Percentiles rank a stretch among this genome's conserved stretches.
phyloP scores from a whole-genome alignment of 2,329 filamentous ascomycete species.

The Parascedosporium putredinis region DNA sequence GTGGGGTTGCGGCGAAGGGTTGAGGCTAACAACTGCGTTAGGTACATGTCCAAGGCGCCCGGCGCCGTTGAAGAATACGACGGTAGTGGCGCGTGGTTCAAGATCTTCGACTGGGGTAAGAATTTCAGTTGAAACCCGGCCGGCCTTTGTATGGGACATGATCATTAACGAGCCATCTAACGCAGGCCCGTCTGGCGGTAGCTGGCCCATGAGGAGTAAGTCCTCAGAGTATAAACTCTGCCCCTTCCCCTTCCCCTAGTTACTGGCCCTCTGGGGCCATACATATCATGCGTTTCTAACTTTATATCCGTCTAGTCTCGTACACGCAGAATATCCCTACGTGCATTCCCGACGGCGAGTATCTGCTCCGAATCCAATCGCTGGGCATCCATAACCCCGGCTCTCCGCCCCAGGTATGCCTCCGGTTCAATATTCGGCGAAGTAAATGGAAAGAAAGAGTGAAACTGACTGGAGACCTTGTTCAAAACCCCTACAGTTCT shows the following conservation, averaged over 20 bases:
- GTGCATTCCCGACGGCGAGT: constrained; percentile 43
- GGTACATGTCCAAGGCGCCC: constrained; percentile 25
- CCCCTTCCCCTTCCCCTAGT: too few relatives aligned
- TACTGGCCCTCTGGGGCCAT: not conserved
- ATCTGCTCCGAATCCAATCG: constrained; percentile 47
- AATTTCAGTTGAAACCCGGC: too few relatives aligned
- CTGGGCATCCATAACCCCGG: constrained; percentile 49
- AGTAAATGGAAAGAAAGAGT: too few relatives aligned
- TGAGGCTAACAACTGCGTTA: not conserved
- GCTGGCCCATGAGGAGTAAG: constrained; percentile 7
- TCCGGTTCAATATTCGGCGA: constrained; percentile 36
- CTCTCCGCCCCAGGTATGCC: constrained; percentile 19
- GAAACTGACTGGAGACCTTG: too few relatives aligned
- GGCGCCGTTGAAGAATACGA: constrained; percentile 23
- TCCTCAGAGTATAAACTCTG: too few relatives aligned
- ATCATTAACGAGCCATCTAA: not conserved
- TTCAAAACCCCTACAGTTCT: constrained; percentile 34
- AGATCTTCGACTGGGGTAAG: constrained; percentile 26
- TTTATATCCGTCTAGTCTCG: constrained; percentile 5
- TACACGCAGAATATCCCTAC: constrained; percentile 33
- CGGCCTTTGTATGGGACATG: too few relatives aligned
- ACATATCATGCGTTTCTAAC: not conserved
- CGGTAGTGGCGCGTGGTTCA: constrained; percentile 27
- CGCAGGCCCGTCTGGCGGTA: constrained; percentile 3
- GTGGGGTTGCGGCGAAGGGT: too few relatives aligned